Base-by-base conservation (phyloP, 2,329 filamentous ascomycete species). In the Cryoendolithus antarcticus region DNA sequence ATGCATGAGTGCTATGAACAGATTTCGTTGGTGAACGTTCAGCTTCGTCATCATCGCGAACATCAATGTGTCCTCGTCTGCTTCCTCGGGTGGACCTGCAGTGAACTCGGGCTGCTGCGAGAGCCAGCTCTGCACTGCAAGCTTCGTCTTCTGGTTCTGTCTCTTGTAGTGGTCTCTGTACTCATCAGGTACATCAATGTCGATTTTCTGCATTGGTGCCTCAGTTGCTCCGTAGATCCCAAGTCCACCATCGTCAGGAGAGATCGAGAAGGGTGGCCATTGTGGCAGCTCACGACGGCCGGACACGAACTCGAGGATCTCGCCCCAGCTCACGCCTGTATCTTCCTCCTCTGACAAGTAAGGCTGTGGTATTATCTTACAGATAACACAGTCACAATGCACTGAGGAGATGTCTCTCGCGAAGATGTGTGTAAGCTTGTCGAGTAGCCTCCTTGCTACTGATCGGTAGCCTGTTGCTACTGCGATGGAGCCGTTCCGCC, bases 381-480 rank as follows among this genome's bases (percentile, higher is more conserved):
- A 96, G 69, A 95, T 84, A 41, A 91, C 68, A 59, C 89, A 96
- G 32, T 70, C 66, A 58, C 89, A 96, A n/a, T 80, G 77, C 53
- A 94, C 79, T 0, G 78, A 78, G 0, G 88, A 88, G 29, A 98
- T 79, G 54, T 96, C 89, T 43, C 91, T 74, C 2, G 86, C 88
- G 61, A 98, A 96, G 6, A 98, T 86, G 41, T 89, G 85, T 57
- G 95, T 89, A 3, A 98, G 69, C 30, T 91, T 77, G 61, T 98
- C 89, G 4, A 96, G 72, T 15, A 96, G 65, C 37, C 88, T 76
- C 4, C 91, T 78, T 3, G 91, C 91, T 11, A 96, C 83, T 0
- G 89, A 95, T 39, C 85, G 78, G 59, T 96, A 94, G 4, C 91
- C 91, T 0, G 89, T 96, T n/a, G 91, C 91, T 2, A 96, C 91